These are phyloP conservation scores for Cryptosporidium sp. DNA, from an alignment of 169 alveolate species.

Conservation along the genomic window DNA sequence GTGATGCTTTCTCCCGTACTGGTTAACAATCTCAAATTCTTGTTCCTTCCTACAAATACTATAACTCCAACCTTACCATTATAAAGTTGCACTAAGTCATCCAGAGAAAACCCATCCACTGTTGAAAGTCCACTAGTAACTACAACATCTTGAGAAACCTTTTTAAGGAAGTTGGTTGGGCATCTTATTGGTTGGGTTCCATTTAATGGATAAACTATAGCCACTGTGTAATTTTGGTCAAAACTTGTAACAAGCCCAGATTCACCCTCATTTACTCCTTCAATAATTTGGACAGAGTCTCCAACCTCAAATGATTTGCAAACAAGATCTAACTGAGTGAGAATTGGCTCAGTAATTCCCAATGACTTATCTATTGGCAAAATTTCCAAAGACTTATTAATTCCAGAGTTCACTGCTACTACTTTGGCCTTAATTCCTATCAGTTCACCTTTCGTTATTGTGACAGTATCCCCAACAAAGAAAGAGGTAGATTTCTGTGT, in stretches of 20 bases:
- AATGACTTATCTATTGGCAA: constrained; percentile 81
- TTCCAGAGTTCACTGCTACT: constrained; percentile 79
- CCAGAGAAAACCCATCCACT: constrained; percentile 85
- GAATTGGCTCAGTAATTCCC: constrained; percentile 81
- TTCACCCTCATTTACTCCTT: constrained; percentile 86
- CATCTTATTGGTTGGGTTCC: constrained; percentile 66
- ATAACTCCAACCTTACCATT: constrained; percentile 87
- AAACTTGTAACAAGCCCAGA: constrained; percentile 83
- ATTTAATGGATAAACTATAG: constrained; percentile 56
- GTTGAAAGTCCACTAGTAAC: constrained; percentile 75
- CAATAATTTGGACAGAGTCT: constrained; percentile 85
- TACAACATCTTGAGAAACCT: constrained; percentile 65
- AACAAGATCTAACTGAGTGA: constrained; percentile 79
- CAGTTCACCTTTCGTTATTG: constrained; percentile 85
- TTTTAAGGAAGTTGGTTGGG: constrained; percentile 37
- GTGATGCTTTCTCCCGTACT: constrained; percentile 36
- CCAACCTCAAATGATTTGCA: constrained; percentile 84
- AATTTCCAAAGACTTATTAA: constrained; percentile 75
- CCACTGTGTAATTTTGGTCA: constrained; percentile 33
- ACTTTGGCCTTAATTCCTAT: constrained; percentile 83
- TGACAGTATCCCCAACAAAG: constrained; percentile 85
- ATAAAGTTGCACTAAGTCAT: constrained; percentile 84
- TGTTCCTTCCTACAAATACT: constrained; percentile 82
- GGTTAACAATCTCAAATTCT: constrained; percentile 80
- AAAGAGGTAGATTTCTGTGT: constrained; percentile 79